Conservation (phyloP, 352 stramenopile genomes). For the Aphanomyces stellatus region DNA sequence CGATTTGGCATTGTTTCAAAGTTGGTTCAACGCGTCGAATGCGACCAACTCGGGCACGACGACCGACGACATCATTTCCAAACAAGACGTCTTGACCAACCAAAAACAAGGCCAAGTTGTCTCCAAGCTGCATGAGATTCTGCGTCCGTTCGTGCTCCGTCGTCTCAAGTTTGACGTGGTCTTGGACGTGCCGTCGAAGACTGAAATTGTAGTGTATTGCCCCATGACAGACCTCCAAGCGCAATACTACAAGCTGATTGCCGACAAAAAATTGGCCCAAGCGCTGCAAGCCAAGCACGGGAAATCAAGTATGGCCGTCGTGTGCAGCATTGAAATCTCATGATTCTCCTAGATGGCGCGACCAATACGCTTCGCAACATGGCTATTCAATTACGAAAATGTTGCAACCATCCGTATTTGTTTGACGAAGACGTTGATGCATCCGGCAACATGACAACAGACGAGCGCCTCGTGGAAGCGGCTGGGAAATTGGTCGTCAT, state of each 20-base stretch:
- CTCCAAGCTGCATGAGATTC: conserved; percentile 95
- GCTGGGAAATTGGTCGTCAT: conserved; percentile 89
- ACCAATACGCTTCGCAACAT: conserved; percentile 59
- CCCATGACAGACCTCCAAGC: conserved; percentile 90
- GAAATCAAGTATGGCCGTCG: conserved; percentile 24
- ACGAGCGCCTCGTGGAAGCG: conserved; percentile 24
- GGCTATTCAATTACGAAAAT: conserved; percentile 79
- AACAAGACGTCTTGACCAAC: conserved; percentile 81
- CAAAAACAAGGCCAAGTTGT: conserved; percentile 91
- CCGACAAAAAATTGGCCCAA: conserved; percentile 79
- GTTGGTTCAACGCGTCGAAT: conserved; percentile 94
- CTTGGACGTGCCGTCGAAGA: conserved; percentile 93
- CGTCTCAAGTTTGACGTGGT: conserved; percentile 94
- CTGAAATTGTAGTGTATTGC: conserved; percentile 96
- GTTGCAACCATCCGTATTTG: conserved; percentile 94
- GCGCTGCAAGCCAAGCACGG: conserved; percentile 80
- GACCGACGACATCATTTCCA: conserved; percentile 30
- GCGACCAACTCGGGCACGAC: conserved; percentile 87
- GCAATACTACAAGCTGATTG: conserved; percentile 93
- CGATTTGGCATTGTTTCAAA: conserved; percentile 96
- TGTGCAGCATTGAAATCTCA: neutral
- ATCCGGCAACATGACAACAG: conserved; percentile 30
- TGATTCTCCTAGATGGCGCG: conserved; percentile 28
- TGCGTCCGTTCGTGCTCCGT: conserved; percentile 94
- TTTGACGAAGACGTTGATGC: conserved; percentile 31